A percentile compares a stretch with the other conserved stretches of the same genome.
phyloP scores from a whole-genome alignment of 768 basidiomycete species.

The Russula lepida region DNA sequence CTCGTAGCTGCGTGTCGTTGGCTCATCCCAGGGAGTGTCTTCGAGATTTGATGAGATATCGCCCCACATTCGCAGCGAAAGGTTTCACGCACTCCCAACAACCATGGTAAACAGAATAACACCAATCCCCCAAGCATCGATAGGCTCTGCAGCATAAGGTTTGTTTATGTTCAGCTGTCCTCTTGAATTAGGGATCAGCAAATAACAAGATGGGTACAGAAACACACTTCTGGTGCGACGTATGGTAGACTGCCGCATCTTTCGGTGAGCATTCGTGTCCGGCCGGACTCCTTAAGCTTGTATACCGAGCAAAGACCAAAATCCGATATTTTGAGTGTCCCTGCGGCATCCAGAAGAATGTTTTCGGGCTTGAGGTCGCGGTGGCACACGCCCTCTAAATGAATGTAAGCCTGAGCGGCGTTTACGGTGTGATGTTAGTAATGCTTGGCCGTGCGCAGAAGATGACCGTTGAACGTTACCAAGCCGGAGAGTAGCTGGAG shows the following conservation, averaged over 20 bases:
- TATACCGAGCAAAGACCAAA: conserved; percentile 92
- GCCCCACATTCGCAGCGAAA: not conserved
- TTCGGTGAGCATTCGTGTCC: conserved; percentile 67
- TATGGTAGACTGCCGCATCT: conserved; percentile 91
- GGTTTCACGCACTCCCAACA: conserved; percentile 64
- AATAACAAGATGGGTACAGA: not conserved
- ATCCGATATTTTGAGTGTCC: conserved; percentile 87
- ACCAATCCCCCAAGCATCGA: conserved; percentile 94
- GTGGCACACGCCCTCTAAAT: conserved; percentile 86
- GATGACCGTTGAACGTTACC: conserved; percentile 35
- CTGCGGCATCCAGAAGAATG: conserved; percentile 73
- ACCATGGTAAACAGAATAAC: conserved; percentile 90
- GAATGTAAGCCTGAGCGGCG: conserved; percentile 62
- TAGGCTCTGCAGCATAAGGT: conserved; percentile 82
- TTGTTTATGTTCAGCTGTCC: conserved; percentile 52
- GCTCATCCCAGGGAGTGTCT: conserved; percentile 99
- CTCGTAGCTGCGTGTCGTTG: conserved; percentile 71
- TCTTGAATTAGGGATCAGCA: not conserved
- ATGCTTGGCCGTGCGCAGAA: not conserved
- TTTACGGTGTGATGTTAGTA: not conserved
- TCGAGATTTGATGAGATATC: not conserved
- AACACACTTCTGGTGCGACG: conserved; percentile 81
- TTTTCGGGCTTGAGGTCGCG: conserved; percentile 98
- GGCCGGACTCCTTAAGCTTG: conserved; percentile 71
- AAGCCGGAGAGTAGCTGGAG: conserved; percentile 77